These are phyloP conservation scores for Gypsophila paniculata DNA, from an alignment of 179 eudicot species.

Conservation along the genomic window DNA sequence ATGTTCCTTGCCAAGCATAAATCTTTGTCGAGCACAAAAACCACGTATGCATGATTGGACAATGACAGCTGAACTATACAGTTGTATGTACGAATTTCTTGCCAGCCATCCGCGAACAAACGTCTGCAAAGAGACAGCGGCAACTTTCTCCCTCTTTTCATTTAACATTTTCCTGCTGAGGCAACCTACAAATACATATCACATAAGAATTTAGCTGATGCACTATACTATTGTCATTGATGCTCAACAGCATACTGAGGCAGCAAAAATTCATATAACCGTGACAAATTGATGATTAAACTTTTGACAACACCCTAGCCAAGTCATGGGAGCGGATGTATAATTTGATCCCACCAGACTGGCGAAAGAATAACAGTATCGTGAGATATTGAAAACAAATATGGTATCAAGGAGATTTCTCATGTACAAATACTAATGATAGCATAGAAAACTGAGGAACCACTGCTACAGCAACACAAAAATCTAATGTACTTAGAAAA, in stretches of 20 bases:
- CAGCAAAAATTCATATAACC: neutral
- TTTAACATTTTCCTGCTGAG: constrained; percentile 52
- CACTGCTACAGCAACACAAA: neutral
- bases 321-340: too few relatives aligned
- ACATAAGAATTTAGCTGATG: neutral
- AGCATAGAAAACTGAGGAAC: neutral
- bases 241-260: constrained; percentile 2
- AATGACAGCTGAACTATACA: constrained; percentile 39
- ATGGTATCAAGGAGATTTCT: neutral
- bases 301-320: too few relatives aligned
- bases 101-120: constrained; percentile 60
- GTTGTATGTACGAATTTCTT: constrained; percentile 46
- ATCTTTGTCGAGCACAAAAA: constrained; percentile 57
- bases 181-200: constrained; percentile 46
- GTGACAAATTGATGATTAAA: constrained; percentile 7
- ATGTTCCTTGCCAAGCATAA: constrained; percentile 51
- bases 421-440: neutral
- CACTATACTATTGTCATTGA: neutral
- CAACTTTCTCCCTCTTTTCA: constrained; percentile 47
- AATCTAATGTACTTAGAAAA: neutral
- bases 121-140: constrained; percentile 69
- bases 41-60: constrained; percentile 74
- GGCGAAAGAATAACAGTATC: neutral
- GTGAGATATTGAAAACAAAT: neutral
- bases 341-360: neutral